Evolutionary conservation across 495 filamentous ascomycete genomes (phyloP).

Genomic region (Hypoxylon lienhwacheense): DNA sequence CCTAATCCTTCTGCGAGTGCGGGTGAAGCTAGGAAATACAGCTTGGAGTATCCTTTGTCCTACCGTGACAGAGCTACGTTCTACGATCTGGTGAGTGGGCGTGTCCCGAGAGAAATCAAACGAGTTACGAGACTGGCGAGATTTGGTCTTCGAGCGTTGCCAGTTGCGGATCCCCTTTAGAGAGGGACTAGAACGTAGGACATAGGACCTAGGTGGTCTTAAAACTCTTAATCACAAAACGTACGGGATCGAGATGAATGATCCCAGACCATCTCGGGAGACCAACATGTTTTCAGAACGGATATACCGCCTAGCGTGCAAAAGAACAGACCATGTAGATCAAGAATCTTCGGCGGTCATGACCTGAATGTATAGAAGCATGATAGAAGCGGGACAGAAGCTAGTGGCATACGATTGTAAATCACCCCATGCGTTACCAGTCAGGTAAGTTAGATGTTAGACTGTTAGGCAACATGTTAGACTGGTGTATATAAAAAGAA

Average conservation of each 20-base stretch:
- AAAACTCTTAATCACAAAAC: background rate
- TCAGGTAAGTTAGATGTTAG: too few species aligned
- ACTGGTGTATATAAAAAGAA: too few species aligned
- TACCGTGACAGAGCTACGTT: background rate
- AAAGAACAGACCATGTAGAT: slow-evolving; percentile 10
- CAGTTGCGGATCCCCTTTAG: slow-evolving; percentile 20
- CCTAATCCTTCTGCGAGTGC: background rate
- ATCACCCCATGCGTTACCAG: background rate
- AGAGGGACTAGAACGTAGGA: too few species aligned
- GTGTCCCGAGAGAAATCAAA: slow-evolving; percentile 21
- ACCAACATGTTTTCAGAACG: slow-evolving; percentile 4
- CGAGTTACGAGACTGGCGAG: slow-evolving; percentile 17
- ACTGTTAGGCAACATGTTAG: too few species aligned
- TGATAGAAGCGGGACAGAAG: slow-evolving; percentile 29
- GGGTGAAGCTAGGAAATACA: background rate
- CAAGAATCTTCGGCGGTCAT: slow-evolving; percentile 1
- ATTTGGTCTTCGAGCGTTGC: slow-evolving; percentile 6
- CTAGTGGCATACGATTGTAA: slow-evolving; percentile 10
- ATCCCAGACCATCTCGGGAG: background rate
- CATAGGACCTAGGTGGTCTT: background rate
- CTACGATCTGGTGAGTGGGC: background rate
- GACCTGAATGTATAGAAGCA: slow-evolving; percentile 21
- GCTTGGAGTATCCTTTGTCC: background rate
- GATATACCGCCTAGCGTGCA: slow-evolving; percentile 3
- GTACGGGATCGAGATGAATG: slow-evolving; percentile 25